Evolutionary conservation across 2,329 filamentous ascomycete species (phyloP), one percentile per base, ranked within the genome.

Genomic region (Rhynchosporium graminicola): DNA sequence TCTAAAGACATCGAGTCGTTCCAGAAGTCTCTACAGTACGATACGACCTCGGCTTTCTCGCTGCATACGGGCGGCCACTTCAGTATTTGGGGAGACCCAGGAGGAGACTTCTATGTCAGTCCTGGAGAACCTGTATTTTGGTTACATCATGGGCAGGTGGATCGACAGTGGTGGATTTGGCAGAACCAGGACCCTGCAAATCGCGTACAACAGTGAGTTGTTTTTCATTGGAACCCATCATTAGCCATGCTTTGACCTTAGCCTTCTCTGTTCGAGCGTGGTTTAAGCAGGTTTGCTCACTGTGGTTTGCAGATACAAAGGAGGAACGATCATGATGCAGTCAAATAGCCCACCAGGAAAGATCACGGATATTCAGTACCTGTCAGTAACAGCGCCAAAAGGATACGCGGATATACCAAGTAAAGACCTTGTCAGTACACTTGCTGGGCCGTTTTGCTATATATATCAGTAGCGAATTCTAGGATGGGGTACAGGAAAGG

Each of bases 11-110:
- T 67, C 26, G 20, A 42, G 7, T 36, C 63, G 3, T 65, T 65
- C 57, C 56, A 64, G 26, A 50, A 50, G 29, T 40, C 58, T 13
- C 43, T 65, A 3, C 42, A 65, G 38, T 36, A 71, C 75, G 13
- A 77, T 76, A 67, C 69, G 64, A n/a, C 57, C 4, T 60, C 46
- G 15, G 65, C 63, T 10, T 57, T 60, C 36, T 54, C 65, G 3
- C 57, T 60, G 0, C 63, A 67, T 46, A 62, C 61, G 5, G 76
- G 73, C 20, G 77, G 78, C 0, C 78, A 79, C 65, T 78, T 74
- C 63, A 73, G 73, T 13, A 74, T 78, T 28, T 77, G 29, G 26
- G 28, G 80, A 42, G 79, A 80, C 62, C 79, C 78, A 4, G 64
- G 67, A 46, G 73, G 76, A 54, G 79, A 80, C 61, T 74, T 78